Base-by-base conservation (phyloP, 192 early-diverging fungal genomes). In the Anaeromyces robustus region DNA sequence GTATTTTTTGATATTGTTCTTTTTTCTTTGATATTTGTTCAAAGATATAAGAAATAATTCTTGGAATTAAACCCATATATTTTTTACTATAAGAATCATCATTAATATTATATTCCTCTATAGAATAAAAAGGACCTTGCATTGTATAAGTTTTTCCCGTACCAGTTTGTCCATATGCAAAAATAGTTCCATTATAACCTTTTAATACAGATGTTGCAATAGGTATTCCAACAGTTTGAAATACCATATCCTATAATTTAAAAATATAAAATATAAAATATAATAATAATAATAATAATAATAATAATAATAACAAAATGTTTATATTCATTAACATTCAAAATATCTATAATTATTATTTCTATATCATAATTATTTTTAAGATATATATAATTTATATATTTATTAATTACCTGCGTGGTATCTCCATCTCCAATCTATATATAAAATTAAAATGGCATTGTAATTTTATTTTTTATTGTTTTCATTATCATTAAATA, bases 121-220 rank as follows among this genome's bases (percentile, higher is more conserved):
- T 2, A 4, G 43, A 52, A 52, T 22, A 52, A 29, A 29, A n/a
- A 30, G 26, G 52, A 12, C 87, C 87, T 29, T 92, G 92, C 91
- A 93, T 93, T 16, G 92, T 93, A 78, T 90, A 93, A 4, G 92
- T 93, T 82, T 88, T 88, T 37, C 90, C 89, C 4, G 90, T 80
- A 11, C 84, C 84, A 29, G 87, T 88, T 78, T 87, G 86, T 4
- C 87, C 92, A 80, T 93, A 93, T 2, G 92, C 92, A 78, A 88
- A 88, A 4, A 88, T 80, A 29, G 86, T 87, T 19, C 86, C 86
- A 41, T 87, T 87, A 80, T 82, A 84, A 17, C 83, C 81, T 29
- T 32, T 19, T 78, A 91, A 89, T 30, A 52, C 43, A 52, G 43
- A 52, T 16, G 43, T 52, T 22, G 43, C 43, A 22, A 52, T 52